phyloP scores from a whole-genome alignment of 306 rosid species.

The Begonia masoniana region DNA sequence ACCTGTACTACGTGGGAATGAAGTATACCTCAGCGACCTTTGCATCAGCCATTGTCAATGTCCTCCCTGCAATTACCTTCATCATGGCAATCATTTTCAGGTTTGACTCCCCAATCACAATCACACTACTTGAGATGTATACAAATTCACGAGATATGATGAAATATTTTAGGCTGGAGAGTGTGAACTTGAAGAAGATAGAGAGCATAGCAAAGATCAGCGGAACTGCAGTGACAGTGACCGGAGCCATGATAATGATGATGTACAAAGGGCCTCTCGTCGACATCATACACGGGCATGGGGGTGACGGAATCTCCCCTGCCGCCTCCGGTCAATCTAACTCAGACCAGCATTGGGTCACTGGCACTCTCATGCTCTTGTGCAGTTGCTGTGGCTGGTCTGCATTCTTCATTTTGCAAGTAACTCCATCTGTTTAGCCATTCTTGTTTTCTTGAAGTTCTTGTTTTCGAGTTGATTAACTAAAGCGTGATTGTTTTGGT shows the following conservation, averaged over 20 bases:
- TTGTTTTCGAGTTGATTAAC: too few relatives aligned
- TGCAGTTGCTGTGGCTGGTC: constrained; percentile 75
- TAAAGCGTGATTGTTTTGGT: too few relatives aligned
- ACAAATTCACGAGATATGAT: not conserved
- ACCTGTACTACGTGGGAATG: constrained; percentile 8
- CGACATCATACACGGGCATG: constrained; percentile 33
- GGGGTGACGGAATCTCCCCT: constrained; percentile 5
- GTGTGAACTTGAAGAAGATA: constrained; percentile 45
- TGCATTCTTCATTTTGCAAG: constrained; percentile 89
- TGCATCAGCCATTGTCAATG: constrained; percentile 7
- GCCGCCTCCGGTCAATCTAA: constrained; percentile 12
- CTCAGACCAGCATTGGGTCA: constrained; percentile 47
- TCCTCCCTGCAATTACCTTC: not conserved
- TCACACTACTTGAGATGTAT: not conserved
- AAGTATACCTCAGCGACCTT: constrained; percentile 10
- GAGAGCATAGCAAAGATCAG: constrained; percentile 69
- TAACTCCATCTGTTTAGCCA: constrained; percentile 1
- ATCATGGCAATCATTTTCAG: constrained; percentile 83
- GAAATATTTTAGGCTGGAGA: constrained; percentile 50
- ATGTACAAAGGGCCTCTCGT: constrained; percentile 83
- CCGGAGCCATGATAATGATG: constrained; percentile 97
- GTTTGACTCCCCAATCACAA: constrained; percentile 11
- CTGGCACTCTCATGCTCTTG: constrained; percentile 58
- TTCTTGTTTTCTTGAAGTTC: not conserved
- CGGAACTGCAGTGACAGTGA: constrained; percentile 66